Percentiles rank a stretch among this genome's conserved stretches.
These are phyloP conservation scores for Tagetes erecta DNA, from an alignment of 129 eudicot species.

Conservation along the genomic window DNA sequence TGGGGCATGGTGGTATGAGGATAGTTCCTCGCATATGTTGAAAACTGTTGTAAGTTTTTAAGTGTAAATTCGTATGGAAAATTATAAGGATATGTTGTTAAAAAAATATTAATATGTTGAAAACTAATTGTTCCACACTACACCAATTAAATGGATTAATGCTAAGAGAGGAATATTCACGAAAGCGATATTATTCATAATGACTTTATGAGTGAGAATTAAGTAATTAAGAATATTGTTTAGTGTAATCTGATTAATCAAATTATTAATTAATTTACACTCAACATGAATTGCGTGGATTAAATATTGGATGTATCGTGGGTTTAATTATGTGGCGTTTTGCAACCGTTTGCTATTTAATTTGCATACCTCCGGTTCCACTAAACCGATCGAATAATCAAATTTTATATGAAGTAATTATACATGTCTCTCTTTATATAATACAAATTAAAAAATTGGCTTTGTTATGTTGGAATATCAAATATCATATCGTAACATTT, in stretches of 20 bases:
- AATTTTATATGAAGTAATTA: not conserved
- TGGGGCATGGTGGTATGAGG: no score
- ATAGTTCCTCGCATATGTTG: no score
- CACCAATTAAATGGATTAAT: not conserved
- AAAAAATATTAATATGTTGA: no score
- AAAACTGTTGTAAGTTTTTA: no score
- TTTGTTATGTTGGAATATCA: not conserved
- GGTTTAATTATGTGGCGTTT: slow-evolving; percentile 32
- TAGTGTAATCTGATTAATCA: slow-evolving; percentile 36
- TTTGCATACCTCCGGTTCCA: slow-evolving; percentile 4
- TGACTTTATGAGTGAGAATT: slow-evolving; percentile 2
- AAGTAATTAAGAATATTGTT: slow-evolving; percentile 5
- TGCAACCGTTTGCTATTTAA: slow-evolving; percentile 22
- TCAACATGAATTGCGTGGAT: slow-evolving; percentile 33
- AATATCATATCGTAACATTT: not conserved
- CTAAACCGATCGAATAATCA: not conserved
- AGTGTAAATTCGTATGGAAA: no score
- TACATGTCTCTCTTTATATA: not conserved
- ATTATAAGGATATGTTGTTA: no score
- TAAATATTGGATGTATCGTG: slow-evolving; percentile 11
- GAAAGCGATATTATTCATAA: slow-evolving; percentile 20
- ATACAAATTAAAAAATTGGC: no score
- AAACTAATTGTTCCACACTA: not conserved
- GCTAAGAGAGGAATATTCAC: slow-evolving; percentile 27
- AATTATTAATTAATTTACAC: slow-evolving; percentile 32